Evolutionary conservation across 2,329 filamentous ascomycete genomes (phyloP).

Genomic region (Fusarium oligoseptatum): DNA sequence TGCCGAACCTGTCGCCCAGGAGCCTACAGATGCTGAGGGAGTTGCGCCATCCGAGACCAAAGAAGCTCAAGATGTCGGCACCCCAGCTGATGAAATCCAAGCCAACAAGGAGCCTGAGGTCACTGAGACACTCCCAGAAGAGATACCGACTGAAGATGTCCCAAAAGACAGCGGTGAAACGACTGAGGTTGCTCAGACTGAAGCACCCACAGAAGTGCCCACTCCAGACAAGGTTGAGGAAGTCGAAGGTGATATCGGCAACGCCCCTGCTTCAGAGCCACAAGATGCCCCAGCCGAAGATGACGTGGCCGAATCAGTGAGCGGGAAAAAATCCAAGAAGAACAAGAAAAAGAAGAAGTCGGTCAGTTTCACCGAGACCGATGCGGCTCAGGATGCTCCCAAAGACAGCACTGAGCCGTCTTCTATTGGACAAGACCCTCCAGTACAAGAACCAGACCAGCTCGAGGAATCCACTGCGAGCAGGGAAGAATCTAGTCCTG

Average conservation of each 20-base stretch:
- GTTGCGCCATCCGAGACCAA: background rate
- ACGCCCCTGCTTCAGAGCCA: background rate
- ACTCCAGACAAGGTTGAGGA: slow-evolving; percentile 2
- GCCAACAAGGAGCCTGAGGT: background rate
- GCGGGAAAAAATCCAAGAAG: slow-evolving; percentile 46
- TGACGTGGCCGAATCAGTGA: slow-evolving; percentile 24
- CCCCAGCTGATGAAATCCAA: slow-evolving; percentile 3
- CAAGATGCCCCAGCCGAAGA: slow-evolving; percentile 32
- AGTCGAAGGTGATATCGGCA: background rate
- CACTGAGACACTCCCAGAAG: background rate
- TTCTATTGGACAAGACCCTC: slow-evolving; percentile 19
- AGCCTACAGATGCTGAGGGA: background rate
- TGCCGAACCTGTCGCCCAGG: background rate
- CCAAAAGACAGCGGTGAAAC: background rate
- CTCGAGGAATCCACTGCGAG: slow-evolving; percentile 4
- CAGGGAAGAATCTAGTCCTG: slow-evolving; percentile 4
- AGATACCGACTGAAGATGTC: slow-evolving; percentile 1
- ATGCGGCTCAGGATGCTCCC: slow-evolving; percentile 8
- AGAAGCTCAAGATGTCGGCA: background rate
- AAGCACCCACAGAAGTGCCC: background rate
- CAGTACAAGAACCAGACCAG: slow-evolving; percentile 25
- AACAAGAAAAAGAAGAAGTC: slow-evolving; percentile 50
- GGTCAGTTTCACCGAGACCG: slow-evolving; percentile 31
- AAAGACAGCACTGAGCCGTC: slow-evolving; percentile 22
- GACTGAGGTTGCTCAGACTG: slow-evolving; percentile 5